Conservation (phyloP, 495 filamentous ascomycete genomes). For the Cairneyella variabilis region DNA sequence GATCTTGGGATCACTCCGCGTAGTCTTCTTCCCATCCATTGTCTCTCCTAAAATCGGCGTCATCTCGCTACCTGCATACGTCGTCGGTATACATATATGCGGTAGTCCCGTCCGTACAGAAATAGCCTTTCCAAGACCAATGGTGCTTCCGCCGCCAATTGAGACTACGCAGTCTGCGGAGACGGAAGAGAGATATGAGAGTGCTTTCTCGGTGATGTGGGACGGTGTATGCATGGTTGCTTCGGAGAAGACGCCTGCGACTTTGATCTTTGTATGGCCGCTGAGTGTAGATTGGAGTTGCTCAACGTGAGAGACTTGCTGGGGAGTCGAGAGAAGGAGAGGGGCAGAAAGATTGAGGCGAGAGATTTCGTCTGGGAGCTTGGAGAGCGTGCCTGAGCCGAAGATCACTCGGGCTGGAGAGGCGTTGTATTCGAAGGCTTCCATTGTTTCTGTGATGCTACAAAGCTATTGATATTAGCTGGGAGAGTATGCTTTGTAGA, state of each 20-base stretch:
- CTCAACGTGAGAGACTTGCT: conserved; percentile 51
- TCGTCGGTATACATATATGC: conserved; percentile 66
- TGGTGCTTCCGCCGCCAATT: conserved; percentile 63
- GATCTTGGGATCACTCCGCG: conserved; percentile 61
- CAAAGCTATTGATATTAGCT: neutral
- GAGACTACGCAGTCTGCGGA: conserved; percentile 54
- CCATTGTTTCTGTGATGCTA: conserved; percentile 37
- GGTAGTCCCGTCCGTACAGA: conserved; percentile 59
- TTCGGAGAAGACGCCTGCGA: conserved; percentile 56
- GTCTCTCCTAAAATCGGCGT: conserved; percentile 68
- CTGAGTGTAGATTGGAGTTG: conserved; percentile 44
- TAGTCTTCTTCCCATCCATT: conserved; percentile 58
- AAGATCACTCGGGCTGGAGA: conserved; percentile 60
- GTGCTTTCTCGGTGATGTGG: conserved; percentile 56
- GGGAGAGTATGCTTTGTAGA: neutral
- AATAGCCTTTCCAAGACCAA: conserved; percentile 65
- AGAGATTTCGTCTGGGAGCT: conserved; percentile 55
- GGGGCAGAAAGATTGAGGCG: conserved; percentile 51
- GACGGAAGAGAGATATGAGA: conserved; percentile 44
- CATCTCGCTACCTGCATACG: conserved; percentile 68
- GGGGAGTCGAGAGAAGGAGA: conserved; percentile 54
- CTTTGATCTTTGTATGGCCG: too few relatives aligned
- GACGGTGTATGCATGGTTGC: conserved; percentile 69
- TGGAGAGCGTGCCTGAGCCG: conserved; percentile 56
- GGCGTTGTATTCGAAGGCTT: conserved; percentile 58